A percentile compares a stretch with the other conserved stretches of the same genome.
These are phyloP conservation scores for Dipodascopsis uninucleata DNA, from an alignment of 805 yeast species.

Conservation along the genomic window DNA sequence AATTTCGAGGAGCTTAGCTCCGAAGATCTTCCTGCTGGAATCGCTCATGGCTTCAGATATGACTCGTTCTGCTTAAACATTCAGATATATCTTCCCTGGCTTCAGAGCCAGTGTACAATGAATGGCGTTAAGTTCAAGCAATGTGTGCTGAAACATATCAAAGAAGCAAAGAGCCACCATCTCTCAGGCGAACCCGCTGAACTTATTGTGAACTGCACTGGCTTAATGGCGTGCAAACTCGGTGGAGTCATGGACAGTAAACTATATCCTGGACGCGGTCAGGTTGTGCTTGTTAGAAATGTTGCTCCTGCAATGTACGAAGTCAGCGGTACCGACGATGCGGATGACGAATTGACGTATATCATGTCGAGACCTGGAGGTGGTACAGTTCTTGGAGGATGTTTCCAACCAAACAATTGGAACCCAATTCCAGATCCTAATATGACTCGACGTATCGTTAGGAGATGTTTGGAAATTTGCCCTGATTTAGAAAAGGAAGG, in stretches of 20 bases:
- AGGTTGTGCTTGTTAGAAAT: conserved; percentile 59
- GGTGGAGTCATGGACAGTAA: conserved; percentile 62
- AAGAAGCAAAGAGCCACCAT: conserved; percentile 49
- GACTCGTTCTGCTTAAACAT: conserved; percentile 59
- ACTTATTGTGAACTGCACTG: conserved; percentile 71
- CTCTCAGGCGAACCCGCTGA: conserved; percentile 34
- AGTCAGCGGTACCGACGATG: conserved; percentile 19
- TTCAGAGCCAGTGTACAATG: conserved; percentile 45
- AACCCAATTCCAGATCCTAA: conserved; percentile 53
- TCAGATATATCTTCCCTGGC: conserved; percentile 52
- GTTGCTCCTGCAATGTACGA: conserved; percentile 25
- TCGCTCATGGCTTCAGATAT: conserved; percentile 50
- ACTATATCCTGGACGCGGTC: conserved; percentile 75
- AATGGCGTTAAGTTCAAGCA: conserved; percentile 51
- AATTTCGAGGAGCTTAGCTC: conserved; percentile 33
- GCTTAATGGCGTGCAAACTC: conserved; percentile 60
- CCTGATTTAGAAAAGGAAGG: conserved; percentile 43
- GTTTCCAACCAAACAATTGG: conserved; percentile 60
- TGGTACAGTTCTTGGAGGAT: conserved; percentile 74
- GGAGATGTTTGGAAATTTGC: conserved; percentile 38
- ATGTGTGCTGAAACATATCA: conserved; percentile 39
- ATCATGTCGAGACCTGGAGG: conserved; percentile 44
- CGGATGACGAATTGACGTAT: conserved; percentile 27
- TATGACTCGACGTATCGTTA: conserved; percentile 59
- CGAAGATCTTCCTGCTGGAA: conserved; percentile 49